Evolutionary conservation across 106 monocot genomes (phyloP).

Genomic region (Dendrobium huoshanense): DNA sequence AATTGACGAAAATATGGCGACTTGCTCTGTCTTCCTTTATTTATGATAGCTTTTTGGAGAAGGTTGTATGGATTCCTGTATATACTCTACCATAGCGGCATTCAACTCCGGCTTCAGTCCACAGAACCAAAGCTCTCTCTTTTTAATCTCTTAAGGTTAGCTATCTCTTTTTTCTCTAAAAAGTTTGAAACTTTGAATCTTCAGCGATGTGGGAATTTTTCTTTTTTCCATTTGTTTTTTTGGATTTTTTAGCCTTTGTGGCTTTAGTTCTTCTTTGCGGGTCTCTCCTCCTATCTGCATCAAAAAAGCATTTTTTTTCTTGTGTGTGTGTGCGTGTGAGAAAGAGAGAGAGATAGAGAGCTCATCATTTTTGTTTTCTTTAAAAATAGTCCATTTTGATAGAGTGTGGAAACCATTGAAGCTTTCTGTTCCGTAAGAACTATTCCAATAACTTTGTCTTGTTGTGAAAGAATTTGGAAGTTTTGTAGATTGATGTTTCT

Average conservation of each 20-base stretch:
- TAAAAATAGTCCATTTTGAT: background rate
- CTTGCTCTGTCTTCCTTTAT: too few species aligned
- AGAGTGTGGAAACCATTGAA: background rate
- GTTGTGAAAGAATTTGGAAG: background rate
- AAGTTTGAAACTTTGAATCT: background rate
- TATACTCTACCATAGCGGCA: too few species aligned
- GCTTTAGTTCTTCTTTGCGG: background rate
- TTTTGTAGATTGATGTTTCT: background rate
- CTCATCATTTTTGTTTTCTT: too few species aligned
- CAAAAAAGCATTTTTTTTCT: too few species aligned
- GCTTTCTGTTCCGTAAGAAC: background rate
- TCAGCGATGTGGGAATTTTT: background rate
- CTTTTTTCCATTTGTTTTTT: background rate
- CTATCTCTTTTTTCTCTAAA: background rate
- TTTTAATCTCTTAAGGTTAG: background rate
- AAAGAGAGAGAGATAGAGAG: too few species aligned
- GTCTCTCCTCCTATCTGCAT: too few species aligned
- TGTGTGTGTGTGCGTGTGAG: too few species aligned
- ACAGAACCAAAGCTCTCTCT: background rate
- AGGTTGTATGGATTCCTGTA: too few species aligned
- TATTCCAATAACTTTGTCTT: background rate
- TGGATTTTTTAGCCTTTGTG: background rate
- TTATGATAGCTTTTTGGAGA: too few species aligned
- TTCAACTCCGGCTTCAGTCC: background rate
- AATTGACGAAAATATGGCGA: too few species aligned